Percentiles rank a stretch among this genome's conserved stretches.
Evolutionary conservation across 1,284 basidiomycete species (phyloP).

Genomic region (Neolentinus lepideus): DNA sequence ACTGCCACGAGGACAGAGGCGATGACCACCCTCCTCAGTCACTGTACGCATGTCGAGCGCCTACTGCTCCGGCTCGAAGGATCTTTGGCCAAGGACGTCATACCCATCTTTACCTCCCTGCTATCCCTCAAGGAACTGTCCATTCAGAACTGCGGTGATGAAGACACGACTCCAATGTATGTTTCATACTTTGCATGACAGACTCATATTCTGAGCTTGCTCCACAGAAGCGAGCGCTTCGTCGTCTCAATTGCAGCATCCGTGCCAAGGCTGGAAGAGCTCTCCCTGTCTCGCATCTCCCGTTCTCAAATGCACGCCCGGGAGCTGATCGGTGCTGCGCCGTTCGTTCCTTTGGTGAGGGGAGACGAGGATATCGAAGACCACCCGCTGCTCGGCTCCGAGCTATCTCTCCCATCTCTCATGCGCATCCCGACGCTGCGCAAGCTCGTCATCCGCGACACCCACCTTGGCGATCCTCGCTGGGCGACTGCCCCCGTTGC

Average conservation of each 20-base stretch:
- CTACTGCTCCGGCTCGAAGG: conserved; percentile 48
- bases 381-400: conserved; percentile 45
- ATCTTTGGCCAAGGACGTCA: conserved; percentile 40
- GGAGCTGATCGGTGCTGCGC: conserved; percentile 43
- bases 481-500: conserved; percentile 42
- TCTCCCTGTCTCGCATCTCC: conserved; percentile 55
- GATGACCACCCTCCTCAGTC: conserved; percentile 40
- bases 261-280: conserved; percentile 43
- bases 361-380: conserved; percentile 54
- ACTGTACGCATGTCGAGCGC: conserved; percentile 38
- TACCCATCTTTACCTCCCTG: conserved; percentile 47
- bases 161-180: conserved; percentile 50
- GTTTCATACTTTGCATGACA: conserved; percentile 20
- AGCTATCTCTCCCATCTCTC: conserved; percentile 57
- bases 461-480: conserved; percentile 56
- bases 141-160: conserved; percentile 48
- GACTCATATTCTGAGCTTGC: conserved; percentile 12
- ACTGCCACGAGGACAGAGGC: conserved; percentile 29
- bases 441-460: conserved; percentile 58
- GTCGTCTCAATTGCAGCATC: conserved; percentile 64
- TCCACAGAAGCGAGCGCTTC: conserved; percentile 59
- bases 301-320: conserved; percentile 56
- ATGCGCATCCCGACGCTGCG: conserved; percentile 53
- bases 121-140: conserved; percentile 37
- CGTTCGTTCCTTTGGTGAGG: conserved; percentile 48